phyloP scores from a whole-genome alignment of 177 flowering plant species.

The Vitis hybrid region DNA sequence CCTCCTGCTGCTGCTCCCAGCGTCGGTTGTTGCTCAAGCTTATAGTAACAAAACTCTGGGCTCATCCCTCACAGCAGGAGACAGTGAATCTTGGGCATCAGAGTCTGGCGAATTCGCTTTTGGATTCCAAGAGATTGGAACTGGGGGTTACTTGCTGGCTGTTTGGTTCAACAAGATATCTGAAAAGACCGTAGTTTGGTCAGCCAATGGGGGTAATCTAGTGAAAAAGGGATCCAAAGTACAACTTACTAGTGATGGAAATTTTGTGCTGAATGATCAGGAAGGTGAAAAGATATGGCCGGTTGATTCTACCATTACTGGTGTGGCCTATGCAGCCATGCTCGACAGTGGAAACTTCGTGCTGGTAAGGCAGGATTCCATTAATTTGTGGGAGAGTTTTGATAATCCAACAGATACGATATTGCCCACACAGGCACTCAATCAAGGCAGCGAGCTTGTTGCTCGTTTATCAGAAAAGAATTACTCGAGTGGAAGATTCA shows the following conservation, averaged over 20 bases:
- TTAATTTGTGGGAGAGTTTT: constrained; percentile 11
- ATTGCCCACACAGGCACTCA: constrained; percentile 11
- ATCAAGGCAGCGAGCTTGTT: background rate
- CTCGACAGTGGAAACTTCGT: too few species aligned
- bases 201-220: constrained; percentile 9
- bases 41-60: background rate
- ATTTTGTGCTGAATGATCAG: constrained; percentile 1
- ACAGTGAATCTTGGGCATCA: constrained; percentile 25
- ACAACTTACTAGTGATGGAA: constrained; percentile 12
- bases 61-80: constrained; percentile 7
- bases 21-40: too few species aligned
- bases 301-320: too few species aligned
- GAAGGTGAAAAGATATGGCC: too few species aligned
- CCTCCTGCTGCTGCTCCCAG: too few species aligned
- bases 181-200: constrained; percentile 35
- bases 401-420: constrained; percentile 3
- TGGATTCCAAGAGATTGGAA: constrained; percentile 22
- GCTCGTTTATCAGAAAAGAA: constrained; percentile 14
- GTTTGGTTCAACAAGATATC: constrained; percentile 40
- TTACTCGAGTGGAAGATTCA: constrained; percentile 24
- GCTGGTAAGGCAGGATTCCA: background rate
- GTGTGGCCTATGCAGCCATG: too few species aligned
- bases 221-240: constrained; percentile 26
- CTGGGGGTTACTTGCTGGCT: constrained; percentile 21
- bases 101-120: constrained; percentile 35